Evolutionary conservation across 2,329 filamentous ascomycete species (phyloP), one percentile per base, ranked within the genome.

Genomic region (Blumeriella jaapii): DNA sequence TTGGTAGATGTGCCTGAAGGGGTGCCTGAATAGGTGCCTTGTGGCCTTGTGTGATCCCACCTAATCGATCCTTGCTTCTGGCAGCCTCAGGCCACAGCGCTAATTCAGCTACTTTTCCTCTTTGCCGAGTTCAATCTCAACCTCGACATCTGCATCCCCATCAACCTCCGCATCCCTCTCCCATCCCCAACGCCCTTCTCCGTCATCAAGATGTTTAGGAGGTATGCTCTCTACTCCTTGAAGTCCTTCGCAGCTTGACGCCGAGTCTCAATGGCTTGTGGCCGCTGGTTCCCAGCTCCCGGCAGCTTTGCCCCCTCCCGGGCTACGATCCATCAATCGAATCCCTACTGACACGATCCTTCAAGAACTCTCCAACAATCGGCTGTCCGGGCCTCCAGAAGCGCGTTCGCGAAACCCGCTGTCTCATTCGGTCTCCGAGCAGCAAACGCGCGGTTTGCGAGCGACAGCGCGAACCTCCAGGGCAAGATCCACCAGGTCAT

Each of bases 401-500:
- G 69, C 61, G 67, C 66, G 55, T 63, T 69, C 57, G n/a, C n/a
- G n/a, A 68, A 64, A 61, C 69, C 72, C 58, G 61, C 70, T 50
- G 56, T 59, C 57, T 72, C 61, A 62, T 67, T 67, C 63, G 65
- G 58, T 63, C 67, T 57, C 53, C 68, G 57, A 65, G 62, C 64
- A 66, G 60, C 64, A 62, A 69, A 48, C 44, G 49, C 53, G 42
- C 49, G 55, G 25, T 62, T 71, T 54, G 74, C 74, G 48, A 74
- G 68, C 62, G 52, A 67, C 46, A 51, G 67, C 46, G 59, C 65
- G 56, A 69, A 68, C 50, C 64, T 72, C 57, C 65, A 72, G 62
- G 74, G 74, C 61, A 78, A 78, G 66, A 77, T 79, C 58, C 67
- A 79, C 67, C 74, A 79, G 70, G 87, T 95, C 65, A 95, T 95